Evolutionary conservation across 2,329 filamentous ascomycete genomes (phyloP), one percentile per base, ranked within the genome.

Genomic region (Penicillium sp.): DNA sequence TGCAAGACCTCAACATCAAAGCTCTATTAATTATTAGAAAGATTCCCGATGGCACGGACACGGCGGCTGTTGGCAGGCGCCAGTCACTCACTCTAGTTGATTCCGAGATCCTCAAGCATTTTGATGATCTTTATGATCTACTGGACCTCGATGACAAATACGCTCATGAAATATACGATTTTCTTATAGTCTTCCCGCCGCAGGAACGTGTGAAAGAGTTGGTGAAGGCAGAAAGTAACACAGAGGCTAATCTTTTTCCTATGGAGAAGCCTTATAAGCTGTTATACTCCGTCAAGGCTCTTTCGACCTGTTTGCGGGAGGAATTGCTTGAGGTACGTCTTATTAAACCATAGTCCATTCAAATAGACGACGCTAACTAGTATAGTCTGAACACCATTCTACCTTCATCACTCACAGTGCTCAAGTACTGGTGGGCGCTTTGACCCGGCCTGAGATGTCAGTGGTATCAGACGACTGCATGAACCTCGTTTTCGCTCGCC

Each of bases 41-140:
- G 63, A 79, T 80, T 16, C 81, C 84, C 45, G 77, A 81, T 20
- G 77, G 80, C 14, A 63, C 67, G 20, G 71, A 72, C 40, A 43
- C 65, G 14, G 57, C 65, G 1, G 56, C 64, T 47, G 60, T 60
- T 21, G 66, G 66, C 16, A 67, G 64, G 77, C 60, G 79, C 73
- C 52, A 83, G 76, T 50, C 82, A 77, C 47, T 85, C 77, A 60
- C 81, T 76, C 35, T 81, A 1, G 79, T 97, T 2, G 91, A 97
- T 67, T 80, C 83, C 12, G 89, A 93, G 64, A 86, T 97, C 21
- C 77, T 94, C 63, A 81, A 85, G 57, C 89, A 95, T 70, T 96
- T 96, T 65, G 82, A 90, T 54, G 86, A 93, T 59, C 75, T 99
- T 23, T 96, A 94, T 80, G 82, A 84, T 45, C 88, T 93, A 65